Evolutionary conservation across 1,139 yeast genomes (phyloP).

Genomic region (Blastobotrys aristatus): DNA sequence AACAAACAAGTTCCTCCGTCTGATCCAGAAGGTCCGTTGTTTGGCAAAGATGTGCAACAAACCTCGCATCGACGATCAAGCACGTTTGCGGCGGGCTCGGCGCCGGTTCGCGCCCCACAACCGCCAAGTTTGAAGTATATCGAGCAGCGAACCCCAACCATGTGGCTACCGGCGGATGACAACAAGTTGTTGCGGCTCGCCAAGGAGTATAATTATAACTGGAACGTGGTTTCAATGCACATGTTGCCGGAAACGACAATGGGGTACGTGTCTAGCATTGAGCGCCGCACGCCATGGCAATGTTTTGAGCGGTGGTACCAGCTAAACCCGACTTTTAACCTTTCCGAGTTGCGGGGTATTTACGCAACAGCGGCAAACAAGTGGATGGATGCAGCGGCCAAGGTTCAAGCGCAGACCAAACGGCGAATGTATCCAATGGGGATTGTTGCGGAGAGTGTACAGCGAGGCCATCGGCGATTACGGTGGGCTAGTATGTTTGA

Average conservation of each 20-base stretch:
- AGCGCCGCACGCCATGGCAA: slow-evolving; percentile 97
- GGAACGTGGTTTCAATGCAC: slow-evolving; percentile 87
- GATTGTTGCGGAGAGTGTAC: slow-evolving; percentile 84
- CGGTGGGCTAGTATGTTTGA: slow-evolving; percentile 98
- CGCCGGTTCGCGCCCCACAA: slow-evolving; percentile 53
- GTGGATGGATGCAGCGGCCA: slow-evolving; percentile 89
- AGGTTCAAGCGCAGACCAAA: slow-evolving; percentile 81
- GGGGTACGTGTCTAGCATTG: slow-evolving; percentile 79
- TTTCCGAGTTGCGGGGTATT: slow-evolving; percentile 81
- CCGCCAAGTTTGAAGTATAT: slow-evolving; percentile 81
- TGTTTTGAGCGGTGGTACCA: slow-evolving; percentile 96
- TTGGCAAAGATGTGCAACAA: slow-evolving; percentile 11
- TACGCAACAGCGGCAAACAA: slow-evolving; percentile 80
- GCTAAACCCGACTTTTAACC: slow-evolving; percentile 79
- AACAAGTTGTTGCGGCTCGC: slow-evolving; percentile 71
- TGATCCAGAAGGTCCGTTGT: slow-evolving; percentile 16
- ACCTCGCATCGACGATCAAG: slow-evolving; percentile 21
- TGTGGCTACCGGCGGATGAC: slow-evolving; percentile 95
- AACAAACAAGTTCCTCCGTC: slow-evolving; percentile 6
- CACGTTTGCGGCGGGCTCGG: slow-evolving; percentile 10
- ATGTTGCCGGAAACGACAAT: slow-evolving; percentile 60
- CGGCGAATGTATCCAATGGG: slow-evolving; percentile 88
- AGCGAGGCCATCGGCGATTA: slow-evolving; percentile 82
- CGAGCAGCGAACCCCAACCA: slow-evolving; percentile 81
- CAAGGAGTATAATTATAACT: slow-evolving; percentile 82